Evolutionary conservation across 768 basidiomycete species (phyloP).

Genomic region (Candolleomyces aberdarensis): DNA sequence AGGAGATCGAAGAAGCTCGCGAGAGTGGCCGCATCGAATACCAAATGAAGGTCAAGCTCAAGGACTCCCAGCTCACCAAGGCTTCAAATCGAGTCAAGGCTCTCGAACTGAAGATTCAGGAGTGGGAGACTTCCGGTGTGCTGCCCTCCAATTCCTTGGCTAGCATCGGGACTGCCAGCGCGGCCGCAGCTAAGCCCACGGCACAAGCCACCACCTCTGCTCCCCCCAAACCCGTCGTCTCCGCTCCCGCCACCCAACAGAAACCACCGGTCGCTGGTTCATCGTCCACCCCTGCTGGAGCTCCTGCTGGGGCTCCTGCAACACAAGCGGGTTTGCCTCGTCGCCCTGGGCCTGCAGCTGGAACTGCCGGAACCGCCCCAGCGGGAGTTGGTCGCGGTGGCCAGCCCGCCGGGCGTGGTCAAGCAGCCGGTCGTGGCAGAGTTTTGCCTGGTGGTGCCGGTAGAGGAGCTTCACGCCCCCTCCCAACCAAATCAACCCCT

Average conservation of each 20-base stretch:
- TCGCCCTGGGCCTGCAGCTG: too few relatives aligned
- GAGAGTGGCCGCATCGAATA: constrained; percentile 70
- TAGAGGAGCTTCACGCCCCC: constrained; percentile 21
- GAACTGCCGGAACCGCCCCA: too few relatives aligned
- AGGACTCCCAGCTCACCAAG: constrained; percentile 66
- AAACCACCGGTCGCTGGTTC: too few relatives aligned
- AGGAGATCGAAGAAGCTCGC: constrained; percentile 61
- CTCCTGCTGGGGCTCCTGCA: constrained; percentile 12
- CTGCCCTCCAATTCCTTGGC: constrained; percentile 36
- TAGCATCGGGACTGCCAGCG: constrained; percentile 18
- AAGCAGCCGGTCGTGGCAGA: not conserved
- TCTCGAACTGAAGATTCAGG: constrained; percentile 59
- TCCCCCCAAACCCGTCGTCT: constrained; percentile 6
- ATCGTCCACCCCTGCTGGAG: constrained; percentile 4
- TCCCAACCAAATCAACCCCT: constrained; percentile 18
- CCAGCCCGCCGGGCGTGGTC: not conserved
- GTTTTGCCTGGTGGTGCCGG: constrained; percentile 11
- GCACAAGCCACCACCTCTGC: constrained; percentile 11
- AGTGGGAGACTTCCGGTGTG: constrained; percentile 50
- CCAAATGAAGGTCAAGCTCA: constrained; percentile 58
- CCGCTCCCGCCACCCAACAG: not conserved
- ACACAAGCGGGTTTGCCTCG: not conserved
- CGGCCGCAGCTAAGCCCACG: constrained; percentile 17
- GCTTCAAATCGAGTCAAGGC: constrained; percentile 64
- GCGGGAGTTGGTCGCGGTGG: not conserved